phyloP scores from a whole-genome alignment of 169 alveolate genomes.

The Babesia divergens region DNA sequence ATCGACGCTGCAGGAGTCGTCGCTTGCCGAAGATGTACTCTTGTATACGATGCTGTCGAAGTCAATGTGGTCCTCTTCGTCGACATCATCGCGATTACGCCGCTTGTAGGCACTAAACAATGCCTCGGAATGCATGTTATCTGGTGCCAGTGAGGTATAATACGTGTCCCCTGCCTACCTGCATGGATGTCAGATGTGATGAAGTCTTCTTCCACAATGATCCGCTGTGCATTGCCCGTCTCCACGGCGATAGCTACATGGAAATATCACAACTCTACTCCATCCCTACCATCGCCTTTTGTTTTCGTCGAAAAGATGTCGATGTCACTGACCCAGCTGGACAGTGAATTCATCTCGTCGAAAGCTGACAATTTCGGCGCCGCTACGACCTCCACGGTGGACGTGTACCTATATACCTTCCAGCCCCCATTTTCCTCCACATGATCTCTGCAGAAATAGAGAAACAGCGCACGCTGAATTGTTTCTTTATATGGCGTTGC shows the following conservation, averaged over 20 bases:
- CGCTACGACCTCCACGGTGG: background rate
- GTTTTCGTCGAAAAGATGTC: background rate
- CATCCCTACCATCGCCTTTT: background rate
- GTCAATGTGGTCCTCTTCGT: constrained; percentile 63
- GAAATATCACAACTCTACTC: no score
- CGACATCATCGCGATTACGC: constrained; percentile 30
- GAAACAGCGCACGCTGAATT: background rate
- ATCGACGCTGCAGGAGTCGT: background rate
- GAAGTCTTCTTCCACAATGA: constrained; percentile 16
- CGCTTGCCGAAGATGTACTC: background rate
- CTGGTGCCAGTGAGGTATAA: background rate
- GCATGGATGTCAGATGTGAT: background rate
- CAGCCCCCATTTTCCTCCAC: constrained; percentile 30
- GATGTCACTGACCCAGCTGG: constrained; percentile 28
- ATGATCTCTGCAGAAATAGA: constrained; percentile 46
- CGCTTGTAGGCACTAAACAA: constrained; percentile 35
- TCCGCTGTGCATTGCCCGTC: background rate
- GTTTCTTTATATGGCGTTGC: constrained; percentile 6
- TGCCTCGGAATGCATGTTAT: constrained; percentile 6
- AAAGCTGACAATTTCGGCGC: constrained; percentile 5
- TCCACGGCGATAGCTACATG: background rate
- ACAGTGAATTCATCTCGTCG: constrained; percentile 22
- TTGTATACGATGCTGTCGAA: constrained; percentile 1
- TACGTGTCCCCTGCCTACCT: background rate
- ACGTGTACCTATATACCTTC: constrained; percentile 20